Evolutionary conservation across 2,329 filamentous ascomycete species (phyloP).

Genomic region (Didymella keratinophila): DNA sequence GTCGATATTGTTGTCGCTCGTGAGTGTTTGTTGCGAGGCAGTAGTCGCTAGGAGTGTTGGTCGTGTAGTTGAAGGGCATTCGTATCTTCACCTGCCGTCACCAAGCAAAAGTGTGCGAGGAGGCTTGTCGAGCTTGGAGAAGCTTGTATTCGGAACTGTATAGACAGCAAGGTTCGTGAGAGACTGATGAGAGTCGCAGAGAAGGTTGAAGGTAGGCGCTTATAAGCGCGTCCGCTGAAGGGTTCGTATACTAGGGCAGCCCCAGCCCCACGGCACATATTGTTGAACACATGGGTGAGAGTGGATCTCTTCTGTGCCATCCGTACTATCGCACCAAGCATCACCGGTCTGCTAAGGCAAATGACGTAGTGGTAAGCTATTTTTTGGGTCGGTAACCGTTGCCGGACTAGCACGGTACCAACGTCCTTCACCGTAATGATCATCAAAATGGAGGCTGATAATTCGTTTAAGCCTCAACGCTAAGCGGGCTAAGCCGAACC

Average conservation of each 20-base stretch:
- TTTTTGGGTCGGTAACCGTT: constrained; percentile 14
- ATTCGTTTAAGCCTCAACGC: constrained; percentile 17
- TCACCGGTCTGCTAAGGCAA: constrained; percentile 16
- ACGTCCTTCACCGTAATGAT: constrained; percentile 23
- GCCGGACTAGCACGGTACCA: constrained; percentile 10
- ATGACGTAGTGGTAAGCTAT: constrained; percentile 25
- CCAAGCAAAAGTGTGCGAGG: constrained; percentile 25
- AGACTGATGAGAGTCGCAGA: constrained; percentile 7
- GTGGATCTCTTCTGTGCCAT: constrained; percentile 9
- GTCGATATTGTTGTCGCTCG: constrained; percentile 9
- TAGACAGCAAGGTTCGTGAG: constrained; percentile 9
- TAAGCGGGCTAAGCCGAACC: constrained; percentile 3
- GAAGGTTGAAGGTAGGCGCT: background rate
- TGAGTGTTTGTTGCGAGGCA: constrained; percentile 5
- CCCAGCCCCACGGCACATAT: background rate
- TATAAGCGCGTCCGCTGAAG: background rate
- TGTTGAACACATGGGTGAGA: constrained; percentile 9
- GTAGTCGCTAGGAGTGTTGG: constrained; percentile 13
- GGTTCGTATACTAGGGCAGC: constrained; percentile 14
- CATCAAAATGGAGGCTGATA: constrained; percentile 17
- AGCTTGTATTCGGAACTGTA: constrained; percentile 34
- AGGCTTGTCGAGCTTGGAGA: constrained; percentile 37
- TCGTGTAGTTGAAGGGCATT: background rate
- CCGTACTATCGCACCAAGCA: constrained; percentile 9
- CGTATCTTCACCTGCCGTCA: constrained; percentile 32